Percentiles rank a stretch among this genome's conserved stretches.
phyloP scores from a whole-genome alignment of 495 filamentous ascomycete species.

The Trichoderma reesei region DNA sequence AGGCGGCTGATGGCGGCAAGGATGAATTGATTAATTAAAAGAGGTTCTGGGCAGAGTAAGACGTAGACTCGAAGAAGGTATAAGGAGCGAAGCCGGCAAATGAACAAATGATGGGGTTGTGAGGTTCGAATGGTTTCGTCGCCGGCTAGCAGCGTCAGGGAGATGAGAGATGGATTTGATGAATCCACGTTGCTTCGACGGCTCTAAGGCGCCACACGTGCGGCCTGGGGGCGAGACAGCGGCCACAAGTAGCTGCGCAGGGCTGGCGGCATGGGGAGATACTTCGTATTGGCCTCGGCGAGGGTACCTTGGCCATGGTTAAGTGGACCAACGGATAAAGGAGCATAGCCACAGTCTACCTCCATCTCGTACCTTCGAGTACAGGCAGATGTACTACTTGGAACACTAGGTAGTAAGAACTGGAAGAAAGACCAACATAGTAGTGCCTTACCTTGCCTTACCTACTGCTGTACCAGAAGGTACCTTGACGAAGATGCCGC shows the following conservation, averaged over 20 bases:
- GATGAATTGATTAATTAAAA: slow-evolving; percentile 7
- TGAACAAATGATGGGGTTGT: neutral
- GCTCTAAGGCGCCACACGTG: neutral
- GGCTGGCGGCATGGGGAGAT: neutral
- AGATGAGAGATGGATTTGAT: neutral
- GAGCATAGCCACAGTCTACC: no score
- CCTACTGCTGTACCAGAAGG: no score
- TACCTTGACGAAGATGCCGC: no score
- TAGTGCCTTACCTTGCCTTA: no score
- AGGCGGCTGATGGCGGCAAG: neutral
- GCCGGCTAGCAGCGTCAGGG: neutral
- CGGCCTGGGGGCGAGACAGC: neutral
- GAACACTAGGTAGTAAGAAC: no score
- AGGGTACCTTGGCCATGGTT: no score
- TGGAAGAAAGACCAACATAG: no score
- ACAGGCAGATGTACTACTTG: no score
- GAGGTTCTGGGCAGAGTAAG: neutral
- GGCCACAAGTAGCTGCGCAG: neutral
- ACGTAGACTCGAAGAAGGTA: slow-evolving; percentile 6
- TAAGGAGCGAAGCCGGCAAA: neutral
- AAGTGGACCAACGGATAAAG: no score
- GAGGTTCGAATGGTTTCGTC: neutral
- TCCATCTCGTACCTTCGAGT: no score
- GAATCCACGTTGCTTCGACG: neutral
- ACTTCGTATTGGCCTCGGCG: neutral